Evolutionary conservation across 164 flowering plant species (phyloP).

Genomic region (Vitis amurensis): DNA sequence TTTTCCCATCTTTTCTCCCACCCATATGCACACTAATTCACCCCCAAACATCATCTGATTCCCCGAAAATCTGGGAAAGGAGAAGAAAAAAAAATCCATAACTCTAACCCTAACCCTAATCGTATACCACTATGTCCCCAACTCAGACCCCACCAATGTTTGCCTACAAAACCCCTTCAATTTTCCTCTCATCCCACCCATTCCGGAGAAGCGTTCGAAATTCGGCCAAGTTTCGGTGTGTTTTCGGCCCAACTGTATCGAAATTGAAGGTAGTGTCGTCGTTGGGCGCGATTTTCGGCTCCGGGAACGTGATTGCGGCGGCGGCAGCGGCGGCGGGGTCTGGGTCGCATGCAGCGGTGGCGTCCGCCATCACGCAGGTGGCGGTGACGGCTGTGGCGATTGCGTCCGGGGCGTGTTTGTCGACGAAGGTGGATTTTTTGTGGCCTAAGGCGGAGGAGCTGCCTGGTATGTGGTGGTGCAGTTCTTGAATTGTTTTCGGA

Average conservation of each 20-base stretch:
- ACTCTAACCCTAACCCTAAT: no score
- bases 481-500: not conserved
- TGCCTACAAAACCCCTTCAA: slow-evolving; percentile 8
- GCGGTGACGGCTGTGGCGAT: slow-evolving; percentile 91
- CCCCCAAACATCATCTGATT: no score
- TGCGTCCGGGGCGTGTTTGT: slow-evolving; percentile 94
- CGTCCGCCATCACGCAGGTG: slow-evolving; percentile 80
- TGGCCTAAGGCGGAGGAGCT: slow-evolving; percentile 82
- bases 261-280: slow-evolving; percentile 39
- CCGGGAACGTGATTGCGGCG: slow-evolving; percentile 67
- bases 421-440: slow-evolving; percentile 85
- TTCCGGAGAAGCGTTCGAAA: not conserved
- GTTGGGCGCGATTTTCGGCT: slow-evolving; percentile 31
- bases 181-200: slow-evolving; percentile 6
- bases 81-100: no score
- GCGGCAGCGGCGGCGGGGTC: slow-evolving; percentile 57
- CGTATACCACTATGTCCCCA: slow-evolving; percentile 12
- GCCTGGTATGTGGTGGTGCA: slow-evolving; percentile 46
- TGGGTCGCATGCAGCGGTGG: slow-evolving; percentile 75
- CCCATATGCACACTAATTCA: no score
- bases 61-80: no score
- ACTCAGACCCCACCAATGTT: slow-evolving; percentile 24
- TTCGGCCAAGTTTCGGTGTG: slow-evolving; percentile 20
- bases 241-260: slow-evolving; percentile 29
- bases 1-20: no score